phyloP scores from a whole-genome alignment of 2,329 filamentous ascomycete species.

The Curvularia spicifera region DNA sequence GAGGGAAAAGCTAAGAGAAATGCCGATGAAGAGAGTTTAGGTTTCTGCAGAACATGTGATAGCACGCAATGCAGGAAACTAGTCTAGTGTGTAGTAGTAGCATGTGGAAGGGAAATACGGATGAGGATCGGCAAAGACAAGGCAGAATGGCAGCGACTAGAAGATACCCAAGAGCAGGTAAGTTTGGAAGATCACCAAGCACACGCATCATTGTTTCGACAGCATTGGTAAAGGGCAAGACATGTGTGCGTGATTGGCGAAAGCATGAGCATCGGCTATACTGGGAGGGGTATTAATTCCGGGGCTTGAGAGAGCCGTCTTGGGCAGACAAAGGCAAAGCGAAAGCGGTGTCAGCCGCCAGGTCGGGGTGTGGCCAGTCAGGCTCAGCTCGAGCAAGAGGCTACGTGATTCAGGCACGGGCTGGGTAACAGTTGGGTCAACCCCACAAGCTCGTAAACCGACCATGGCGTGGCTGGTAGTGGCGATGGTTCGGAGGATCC shows the following conservation, averaged over 20 bases:
- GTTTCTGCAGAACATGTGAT: too few species aligned
- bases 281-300: neutral
- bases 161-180: neutral
- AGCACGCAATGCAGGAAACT: neutral
- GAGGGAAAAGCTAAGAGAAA: neutral
- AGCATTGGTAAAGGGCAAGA: neutral
- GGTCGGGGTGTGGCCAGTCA: neutral
- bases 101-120: neutral
- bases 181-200: neutral
- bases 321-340: neutral
- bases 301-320: neutral
- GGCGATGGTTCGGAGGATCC: neutral
- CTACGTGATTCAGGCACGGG: neutral
- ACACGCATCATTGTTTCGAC: neutral
- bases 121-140: neutral
- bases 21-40: neutral
- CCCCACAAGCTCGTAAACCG: neutral
- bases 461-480: conserved; percentile 3
- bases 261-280: neutral
- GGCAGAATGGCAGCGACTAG: neutral
- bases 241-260: neutral
- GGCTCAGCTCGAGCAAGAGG: too few species aligned
- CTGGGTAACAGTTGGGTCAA: neutral
- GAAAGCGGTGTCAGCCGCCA: neutral
- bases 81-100: neutral